A percentile compares a stretch with the other conserved stretches of the same genome.
Evolutionary conservation across 1,284 basidiomycete genomes (phyloP).

Genomic region (Apiotrichum veenhuisii): DNA sequence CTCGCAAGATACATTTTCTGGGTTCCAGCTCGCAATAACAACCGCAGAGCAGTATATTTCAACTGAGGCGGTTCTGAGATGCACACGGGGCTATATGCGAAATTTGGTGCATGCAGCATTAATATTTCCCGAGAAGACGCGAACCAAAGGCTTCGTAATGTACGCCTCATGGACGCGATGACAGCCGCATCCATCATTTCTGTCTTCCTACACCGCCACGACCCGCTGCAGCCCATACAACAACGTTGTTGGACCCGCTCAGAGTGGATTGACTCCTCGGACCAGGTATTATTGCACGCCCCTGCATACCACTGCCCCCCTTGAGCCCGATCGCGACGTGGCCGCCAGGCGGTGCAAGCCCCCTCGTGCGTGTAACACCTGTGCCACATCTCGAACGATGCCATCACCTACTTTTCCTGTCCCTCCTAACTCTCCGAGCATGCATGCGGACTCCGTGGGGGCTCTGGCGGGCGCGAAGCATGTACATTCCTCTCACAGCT

Average conservation of each 20-base stretch:
- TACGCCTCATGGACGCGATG: not conserved
- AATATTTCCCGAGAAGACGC: not conserved
- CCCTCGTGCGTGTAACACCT: not conserved
- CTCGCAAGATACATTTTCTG: not conserved
- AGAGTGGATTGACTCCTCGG: not conserved
- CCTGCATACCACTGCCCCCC: not conserved
- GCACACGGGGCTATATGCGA: too few species aligned
- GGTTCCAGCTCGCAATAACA: not conserved
- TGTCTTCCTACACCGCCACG: not conserved
- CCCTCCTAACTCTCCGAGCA: not conserved
- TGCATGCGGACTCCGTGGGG: not conserved
- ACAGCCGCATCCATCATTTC: not conserved
- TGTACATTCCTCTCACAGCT: too few species aligned
- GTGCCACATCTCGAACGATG: not conserved
- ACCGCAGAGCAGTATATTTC: not conserved
- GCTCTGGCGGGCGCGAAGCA: too few species aligned
- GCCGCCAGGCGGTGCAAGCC: not conserved
- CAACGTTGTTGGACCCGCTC: not conserved
- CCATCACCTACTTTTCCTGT: not conserved
- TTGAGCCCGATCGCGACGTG: not conserved
- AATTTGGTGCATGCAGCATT: not conserved
- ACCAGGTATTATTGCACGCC: not conserved
- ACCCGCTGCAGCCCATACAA: not conserved
- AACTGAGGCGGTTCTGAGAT: not conserved
- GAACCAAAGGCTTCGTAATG: not conserved